phyloP scores from a whole-genome alignment of 352 stramenopile species.

The Peronospora tabacina region DNA sequence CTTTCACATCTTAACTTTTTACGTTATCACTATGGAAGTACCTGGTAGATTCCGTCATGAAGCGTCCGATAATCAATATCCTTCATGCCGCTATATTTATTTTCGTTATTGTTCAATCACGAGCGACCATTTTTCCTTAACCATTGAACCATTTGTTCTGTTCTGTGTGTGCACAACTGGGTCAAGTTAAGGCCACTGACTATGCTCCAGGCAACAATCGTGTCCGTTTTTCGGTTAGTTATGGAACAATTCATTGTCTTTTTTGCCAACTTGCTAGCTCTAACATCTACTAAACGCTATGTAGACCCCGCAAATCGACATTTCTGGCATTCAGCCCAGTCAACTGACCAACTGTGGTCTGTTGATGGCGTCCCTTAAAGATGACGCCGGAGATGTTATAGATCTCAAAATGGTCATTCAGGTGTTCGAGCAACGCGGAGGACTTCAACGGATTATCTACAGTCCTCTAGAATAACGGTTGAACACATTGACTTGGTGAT shows the following conservation, averaged over 20 bases:
- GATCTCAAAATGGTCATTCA: constrained; percentile 87
- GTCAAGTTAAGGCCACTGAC: constrained; percentile 50
- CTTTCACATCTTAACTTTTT: background rate
- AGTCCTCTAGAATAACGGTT: constrained; percentile 70
- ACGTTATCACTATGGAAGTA: constrained; percentile 37
- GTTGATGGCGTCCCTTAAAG: constrained; percentile 73
- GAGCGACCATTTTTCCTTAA: constrained; percentile 24
- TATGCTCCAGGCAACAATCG: constrained; percentile 66
- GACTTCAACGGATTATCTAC: constrained; percentile 82
- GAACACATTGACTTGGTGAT: background rate
- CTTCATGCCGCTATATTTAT: constrained; percentile 18
- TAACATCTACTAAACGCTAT: constrained; percentile 3
- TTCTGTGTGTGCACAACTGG: constrained; percentile 47
- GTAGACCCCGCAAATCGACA: constrained; percentile 60
- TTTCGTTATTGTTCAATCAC: background rate
- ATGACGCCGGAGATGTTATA: constrained; percentile 63
- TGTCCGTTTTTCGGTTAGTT: constrained; percentile 79
- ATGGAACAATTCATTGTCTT: background rate
- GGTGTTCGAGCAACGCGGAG: constrained; percentile 67
- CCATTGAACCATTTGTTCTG: constrained; percentile 7
- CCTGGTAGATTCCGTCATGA: constrained; percentile 74
- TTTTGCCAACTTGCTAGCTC: background rate
- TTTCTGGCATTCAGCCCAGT: constrained; percentile 66
- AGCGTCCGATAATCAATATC: constrained; percentile 87
- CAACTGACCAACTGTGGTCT: constrained; percentile 85